Evolutionary conservation across 345 rosid species (phyloP), one percentile per base, ranked within the genome.

Genomic region (Ceriops zippeliana): DNA sequence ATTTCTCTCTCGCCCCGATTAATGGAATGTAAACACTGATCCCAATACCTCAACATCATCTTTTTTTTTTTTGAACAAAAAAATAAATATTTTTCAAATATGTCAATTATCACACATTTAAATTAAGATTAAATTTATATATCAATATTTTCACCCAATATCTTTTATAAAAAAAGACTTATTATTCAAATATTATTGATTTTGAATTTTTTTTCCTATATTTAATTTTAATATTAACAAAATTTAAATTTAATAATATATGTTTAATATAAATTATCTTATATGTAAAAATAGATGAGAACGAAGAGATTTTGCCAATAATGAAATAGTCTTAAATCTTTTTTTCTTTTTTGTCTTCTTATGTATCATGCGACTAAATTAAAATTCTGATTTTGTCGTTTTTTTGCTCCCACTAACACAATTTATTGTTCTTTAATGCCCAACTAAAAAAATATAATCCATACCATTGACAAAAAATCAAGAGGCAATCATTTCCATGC

Each of bases 41-140:
- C 89, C 88, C 87, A 76, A 84, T 73, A 58, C 76, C 4, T 72
- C 75, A 63, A 64, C 72, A 66, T 74, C 75, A 69, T 77, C 63
- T 42, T 75, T 73, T 79, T 34, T 7, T 34, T 7, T 34, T 0
- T 28, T 28, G 30, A 3, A 2, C 30, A 28, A 28, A 28, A 28
- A 28, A 2, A 28, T 28, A 28, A 28, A 28, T 28, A 28, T 28
- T 28, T 28, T 28, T 28, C 0, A 28, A 28, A 3, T 28, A 28
- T 28, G 30, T 28, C 30, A 28, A 3, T 28, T 2, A 28, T 28
- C 3, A 28, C 3, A 28, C 2, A 2, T 28, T 28, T 28, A 32
- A 32, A 5, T 32, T 32, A 32, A 0, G 1, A 32, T 6, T 32
- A 32, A 32, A 32, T 6, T 32, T 5, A 32, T 28, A 6, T 32